Base-by-base conservation (phyloP, 176 grass and related monocot species). In the Eleusine coracana region DNA sequence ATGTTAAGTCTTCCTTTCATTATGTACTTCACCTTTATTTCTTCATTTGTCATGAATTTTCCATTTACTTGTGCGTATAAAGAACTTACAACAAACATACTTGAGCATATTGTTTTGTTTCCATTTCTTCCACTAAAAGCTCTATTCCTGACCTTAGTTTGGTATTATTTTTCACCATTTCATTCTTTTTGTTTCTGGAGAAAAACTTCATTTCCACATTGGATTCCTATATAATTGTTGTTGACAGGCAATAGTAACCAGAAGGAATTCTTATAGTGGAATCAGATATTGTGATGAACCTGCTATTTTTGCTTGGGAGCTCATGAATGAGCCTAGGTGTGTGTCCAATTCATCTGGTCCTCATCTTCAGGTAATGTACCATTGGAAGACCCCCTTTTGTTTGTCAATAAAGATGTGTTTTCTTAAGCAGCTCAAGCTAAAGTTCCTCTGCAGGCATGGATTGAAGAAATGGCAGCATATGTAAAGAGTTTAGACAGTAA, bases 251-350 rank as follows among this genome's bases (percentile, higher is more conserved):
- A 88, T 95, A 77, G 69, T 98, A 63, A 93, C 84, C 45, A 93
- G 96, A 85, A 95, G 86, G 79, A 98, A 98, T 44, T 88, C 86
- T 79, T 95, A 95, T 34, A 98, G 92, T 87, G 92, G 96, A 86
- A 80, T 98, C 71, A 93, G 37, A 79, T 98, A 98, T 56, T 84
- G 42, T 74, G 90, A 98, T 93, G 92, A 98, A 63, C 92, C 92
- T 67, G 92, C 96, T 34, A 95, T 98, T 86, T 98, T 98, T 98
- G 88, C 92, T 34, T 98, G 96, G 96, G 96, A 98, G 76, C 90
- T 98, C 46, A 95, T 98, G 68, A 98, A 95, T 91, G 96, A 98
- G 66, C 92, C 96, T 86, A 86, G 95, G 69, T 98, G 96, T 84
- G 67, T 88, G 28, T 93, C 89, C 28, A 93, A 91, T 66, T 88